A percentile compares a stretch with the other conserved stretches of the same genome.
These are phyloP conservation scores for Lophiostoma macrostomum DNA, from an alignment of 495 filamentous ascomycete genomes.

Conservation along the genomic window DNA sequence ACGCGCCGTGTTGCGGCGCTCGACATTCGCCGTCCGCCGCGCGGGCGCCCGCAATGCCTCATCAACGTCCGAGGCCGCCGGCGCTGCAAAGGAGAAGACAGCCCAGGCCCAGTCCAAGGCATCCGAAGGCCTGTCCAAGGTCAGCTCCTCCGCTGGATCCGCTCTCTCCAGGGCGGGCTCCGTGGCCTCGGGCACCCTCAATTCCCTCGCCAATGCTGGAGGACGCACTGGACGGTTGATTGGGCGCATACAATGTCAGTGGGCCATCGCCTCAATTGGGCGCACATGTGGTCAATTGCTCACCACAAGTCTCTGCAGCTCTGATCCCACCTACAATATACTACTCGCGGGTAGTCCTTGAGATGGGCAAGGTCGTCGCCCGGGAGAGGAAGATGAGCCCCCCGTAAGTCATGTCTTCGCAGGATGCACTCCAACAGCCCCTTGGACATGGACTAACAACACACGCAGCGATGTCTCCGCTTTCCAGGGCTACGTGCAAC, in stretches of 20 bases:
- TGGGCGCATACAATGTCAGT: slow-evolving; percentile 82
- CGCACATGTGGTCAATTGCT: slow-evolving; percentile 6
- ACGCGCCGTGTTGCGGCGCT: slow-evolving; percentile 61
- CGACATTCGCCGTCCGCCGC: slow-evolving; percentile 56
- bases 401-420: slow-evolving; percentile 65
- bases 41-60: slow-evolving; percentile 60
- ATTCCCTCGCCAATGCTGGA: slow-evolving; percentile 71
- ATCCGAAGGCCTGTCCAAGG: slow-evolving; percentile 78
- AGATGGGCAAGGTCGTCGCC: slow-evolving; percentile 84
- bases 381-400: slow-evolving; percentile 85
- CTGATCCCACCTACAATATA: slow-evolving; percentile 82
- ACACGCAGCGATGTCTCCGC: slow-evolving; percentile 63
- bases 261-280: background rate
- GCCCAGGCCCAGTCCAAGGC: slow-evolving; percentile 66
- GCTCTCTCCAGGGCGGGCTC: slow-evolving; percentile 68
- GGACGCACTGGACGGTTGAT: slow-evolving; percentile 81
- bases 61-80: slow-evolving; percentile 64
- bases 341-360: slow-evolving; percentile 84
- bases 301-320: slow-evolving; percentile 50
- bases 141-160: slow-evolving; percentile 74
- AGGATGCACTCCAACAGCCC: background rate
- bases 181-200: slow-evolving; percentile 56
- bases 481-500: slow-evolving; percentile 85
- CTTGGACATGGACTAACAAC: slow-evolving; percentile 1
- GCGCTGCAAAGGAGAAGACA: slow-evolving; percentile 54